Evolutionary conservation across 495 filamentous ascomycete genomes (phyloP), one percentile per base, ranked within the genome.

Genomic region (Xylona heveae): DNA sequence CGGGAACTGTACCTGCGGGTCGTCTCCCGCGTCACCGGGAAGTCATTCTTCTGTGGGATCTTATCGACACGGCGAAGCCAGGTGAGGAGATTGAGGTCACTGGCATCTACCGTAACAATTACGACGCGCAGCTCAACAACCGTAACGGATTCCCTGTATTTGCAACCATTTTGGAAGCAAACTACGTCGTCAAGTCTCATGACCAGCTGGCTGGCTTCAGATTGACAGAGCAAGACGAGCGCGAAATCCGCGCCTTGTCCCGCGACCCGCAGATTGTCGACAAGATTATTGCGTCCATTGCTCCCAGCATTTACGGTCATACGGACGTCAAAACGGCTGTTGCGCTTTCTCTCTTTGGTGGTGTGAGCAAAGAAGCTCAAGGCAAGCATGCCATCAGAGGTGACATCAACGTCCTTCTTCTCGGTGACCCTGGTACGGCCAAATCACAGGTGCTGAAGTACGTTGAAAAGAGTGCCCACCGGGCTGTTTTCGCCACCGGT

Each of bases 81-180:
- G 90, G 90, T 39, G 90, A 99, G 52, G 90, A 99, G 47, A 76
- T 99, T 33, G 90, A 95, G 45, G 71, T 99, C 13, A 95, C 83
- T 13, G 90, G 90, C 40, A 76, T 94, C 44, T 99, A 99, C 54
- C 78, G 83, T 40, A 99, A 99, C 60, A 94, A 82, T 61, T 99
- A 93, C 47, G 82, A 93, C 48, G 88, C 85, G 1, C 80, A 90
- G 44, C 64, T 99, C 18, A 99, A 99, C 58, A 93, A 92, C 56
- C 88, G 84, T 53, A 99, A 95, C 49, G 90, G 90, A 15, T 99
- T 99, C 58, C 90, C 90, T 3, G 90, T 99, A 36, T 99, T 99
- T 44, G 83, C 90, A 16, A 99, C 90, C 0, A 82, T 95, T 31
- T 66, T 99, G 12, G 90, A 99, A 54, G 90, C 90, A 26, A 99